Evolutionary conservation across 345 rosid genomes (phyloP), one percentile per base, ranked within the genome.

Genomic region (Eutrema japonicum): DNA sequence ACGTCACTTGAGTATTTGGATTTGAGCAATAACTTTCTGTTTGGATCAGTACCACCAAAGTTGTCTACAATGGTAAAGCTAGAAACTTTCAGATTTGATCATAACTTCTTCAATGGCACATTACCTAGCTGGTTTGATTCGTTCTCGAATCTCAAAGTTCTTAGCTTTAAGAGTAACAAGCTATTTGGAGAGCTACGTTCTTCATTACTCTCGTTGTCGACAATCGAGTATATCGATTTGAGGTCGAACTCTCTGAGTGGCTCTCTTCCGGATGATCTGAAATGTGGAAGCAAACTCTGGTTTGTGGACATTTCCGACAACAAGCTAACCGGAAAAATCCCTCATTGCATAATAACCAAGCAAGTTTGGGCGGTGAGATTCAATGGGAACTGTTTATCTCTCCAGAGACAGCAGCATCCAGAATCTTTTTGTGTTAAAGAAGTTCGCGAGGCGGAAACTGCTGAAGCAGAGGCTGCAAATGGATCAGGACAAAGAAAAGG

Each of bases 21-120:
- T 70, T 83, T 89, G 75, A 85, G 90, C 40, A 75, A 86, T 36
- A 89, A 89, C 76, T 81, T 83, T 74, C 82, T 89, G 54, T 87
- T 76, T 60, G 92, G 92, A 50, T 78, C 87, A 4, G 75, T 89
- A 35, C 96, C 96, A 46, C 88, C 92, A 0, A 82, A 86, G 82
- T 71, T 90, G 59, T 82, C 91, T 41, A 60, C 86, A 64, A 76
- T 88, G 88, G 87, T 77, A 76, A 82, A 80, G 70, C 85, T 90
- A 66, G 93, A 85, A 70, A 79, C 82, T 68, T 66, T 90, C 5
- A 43, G 65, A 18, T 65, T 90, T 30, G 87, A 83, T 58, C 78
- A 83, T 74, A 90, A 88, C 52, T 87, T 82, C 79, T 83, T 90
- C 72, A 90, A 88, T 61, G 86, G 79, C 9, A 83, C 91, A 16